Evolutionary conservation across 2,329 filamentous ascomycete genomes (phyloP), one percentile per base, ranked within the genome.

Genomic region (Coccinonectria pachysandricola): DNA sequence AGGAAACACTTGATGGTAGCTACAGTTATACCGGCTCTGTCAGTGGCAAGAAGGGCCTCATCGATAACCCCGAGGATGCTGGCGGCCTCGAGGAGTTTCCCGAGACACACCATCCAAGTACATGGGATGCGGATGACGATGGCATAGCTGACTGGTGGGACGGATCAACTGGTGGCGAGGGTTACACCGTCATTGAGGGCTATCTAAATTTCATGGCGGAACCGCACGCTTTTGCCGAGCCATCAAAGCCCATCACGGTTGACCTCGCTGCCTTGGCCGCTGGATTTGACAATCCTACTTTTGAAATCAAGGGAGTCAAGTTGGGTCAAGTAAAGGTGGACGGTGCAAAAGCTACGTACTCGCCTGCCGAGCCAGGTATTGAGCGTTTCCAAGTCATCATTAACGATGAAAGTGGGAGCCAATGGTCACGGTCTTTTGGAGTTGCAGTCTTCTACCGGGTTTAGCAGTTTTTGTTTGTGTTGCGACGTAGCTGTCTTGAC

Each of bases 61-160:
- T 54, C 27, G 51, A 54, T 26, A 40, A 50, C 24, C 43, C 44
- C 2, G 38, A 30, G 3, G 51, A 54, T 30, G 50, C 44, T 12
- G 50, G 51, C 8, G 51, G 51, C 6, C 41, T 54, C 2, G 51
- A 54, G 24, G 35, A 42, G 18, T 54, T 53, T 34, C 49, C 50
- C 1, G 35, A 39, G 2, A 40, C 32, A 2, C 41, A 23, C 14
- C 42, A 49, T 9, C 19, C 32, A 2, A 37, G 35, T 4, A 28
- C 24, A n/a, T 53, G 51, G 51, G 51, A 54, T 24, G 44, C 46
- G 4, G 34, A 54, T 23, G 35, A 37, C 5, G 49, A 54, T 24
- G 51, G 51, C 10, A 47, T 54, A 17, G 50, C 50, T 3, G 50
- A 53, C 30, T 53, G 50, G 50, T 53, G 49, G 49, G 49, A 50